A percentile compares a stretch with the other conserved stretches of the same genome.
These are phyloP conservation scores for Chalciporus piperatus DNA, from an alignment of 768 basidiomycete genomes.

Conservation along the genomic window DNA sequence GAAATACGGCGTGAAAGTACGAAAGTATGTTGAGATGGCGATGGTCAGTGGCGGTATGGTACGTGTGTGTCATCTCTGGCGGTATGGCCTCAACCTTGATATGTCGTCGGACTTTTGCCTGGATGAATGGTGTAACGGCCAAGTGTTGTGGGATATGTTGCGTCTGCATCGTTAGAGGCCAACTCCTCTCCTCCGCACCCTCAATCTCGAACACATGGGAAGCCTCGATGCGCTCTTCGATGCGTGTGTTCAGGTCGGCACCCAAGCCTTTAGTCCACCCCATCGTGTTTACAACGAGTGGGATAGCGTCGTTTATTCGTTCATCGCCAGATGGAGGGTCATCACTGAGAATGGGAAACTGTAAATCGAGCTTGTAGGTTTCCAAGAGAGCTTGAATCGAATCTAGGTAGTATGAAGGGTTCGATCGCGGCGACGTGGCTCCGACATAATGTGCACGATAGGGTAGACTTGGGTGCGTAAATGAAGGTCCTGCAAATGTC, in stretches of 20 bases:
- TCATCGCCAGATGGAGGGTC: conserved; percentile 29
- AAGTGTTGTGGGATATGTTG: conserved; percentile 6
- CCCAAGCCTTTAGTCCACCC: conserved; percentile 97
- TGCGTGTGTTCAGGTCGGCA: conserved; percentile 66
- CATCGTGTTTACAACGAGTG: conserved; percentile 93
- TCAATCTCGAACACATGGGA: conserved; percentile 26
- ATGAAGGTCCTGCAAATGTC: conserved; percentile 67
- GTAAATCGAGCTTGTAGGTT: conserved; percentile 67
- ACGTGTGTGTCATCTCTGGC: conserved; percentile 23
- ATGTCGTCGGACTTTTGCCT: neutral
- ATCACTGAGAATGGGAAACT: conserved; percentile 38
- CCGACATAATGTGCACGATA: conserved; percentile 80
- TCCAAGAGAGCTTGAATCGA: conserved; percentile 66
- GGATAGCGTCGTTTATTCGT: conserved; percentile 58
- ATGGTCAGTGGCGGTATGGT: conserved; percentile 57
- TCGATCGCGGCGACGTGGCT: conserved; percentile 69
- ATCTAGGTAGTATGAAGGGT: conserved; percentile 73
- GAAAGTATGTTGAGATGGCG: conserved; percentile 69
- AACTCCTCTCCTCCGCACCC: conserved; percentile 20
- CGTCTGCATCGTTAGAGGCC: conserved; percentile 13
- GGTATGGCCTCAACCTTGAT: conserved; percentile 43
- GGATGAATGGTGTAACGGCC: neutral
- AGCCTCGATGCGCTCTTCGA: conserved; percentile 68
- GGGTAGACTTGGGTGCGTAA: conserved; percentile 77
- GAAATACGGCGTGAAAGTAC: conserved; percentile 64